These are phyloP conservation scores for Anastatica hierochuntica DNA, from an alignment of 345 rosid genomes.

Conservation along the genomic window DNA sequence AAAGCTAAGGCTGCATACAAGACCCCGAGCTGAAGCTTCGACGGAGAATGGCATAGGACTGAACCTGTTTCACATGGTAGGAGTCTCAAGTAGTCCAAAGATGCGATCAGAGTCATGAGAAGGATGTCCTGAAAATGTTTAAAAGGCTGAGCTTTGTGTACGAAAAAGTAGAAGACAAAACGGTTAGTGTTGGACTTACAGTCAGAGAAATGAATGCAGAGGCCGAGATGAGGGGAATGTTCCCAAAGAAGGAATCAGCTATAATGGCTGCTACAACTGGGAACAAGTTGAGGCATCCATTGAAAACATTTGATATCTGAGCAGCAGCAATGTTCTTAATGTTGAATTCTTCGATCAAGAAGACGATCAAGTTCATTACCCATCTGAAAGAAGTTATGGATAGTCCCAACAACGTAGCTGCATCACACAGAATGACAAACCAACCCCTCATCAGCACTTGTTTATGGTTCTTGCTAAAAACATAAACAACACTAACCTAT, in stretches of 20 bases:
- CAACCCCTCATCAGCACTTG: neutral
- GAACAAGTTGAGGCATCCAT: constrained; percentile 25
- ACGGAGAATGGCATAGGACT: constrained; percentile 24
- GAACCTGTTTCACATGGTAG: constrained; percentile 21
- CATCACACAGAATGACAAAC: neutral
- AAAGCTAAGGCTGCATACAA: constrained; percentile 33
- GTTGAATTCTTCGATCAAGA: constrained; percentile 32
- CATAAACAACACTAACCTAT: constrained; percentile 12
- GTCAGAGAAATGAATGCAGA: constrained; percentile 28
- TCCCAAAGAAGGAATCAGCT: constrained; percentile 39
- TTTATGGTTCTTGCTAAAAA: too few species aligned
- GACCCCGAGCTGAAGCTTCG: constrained; percentile 22
- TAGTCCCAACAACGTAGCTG: constrained; percentile 34
- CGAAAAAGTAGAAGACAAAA: too few species aligned
- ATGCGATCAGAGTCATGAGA: constrained; percentile 30
- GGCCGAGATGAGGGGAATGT: constrained; percentile 20
- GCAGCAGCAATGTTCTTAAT: constrained; percentile 36
- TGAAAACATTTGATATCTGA: constrained; percentile 25
- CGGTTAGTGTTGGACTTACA: constrained; percentile 19
- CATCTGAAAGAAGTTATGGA: constrained; percentile 34
- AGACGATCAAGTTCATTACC: constrained; percentile 33
- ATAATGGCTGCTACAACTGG: constrained; percentile 35
- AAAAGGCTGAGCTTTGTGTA: neutral
- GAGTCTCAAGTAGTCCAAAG: constrained; percentile 27
- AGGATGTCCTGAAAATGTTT: constrained; percentile 29